These are phyloP conservation scores for Dendrobium huoshanense DNA, from an alignment of 106 monocot species.

Conservation along the genomic window DNA sequence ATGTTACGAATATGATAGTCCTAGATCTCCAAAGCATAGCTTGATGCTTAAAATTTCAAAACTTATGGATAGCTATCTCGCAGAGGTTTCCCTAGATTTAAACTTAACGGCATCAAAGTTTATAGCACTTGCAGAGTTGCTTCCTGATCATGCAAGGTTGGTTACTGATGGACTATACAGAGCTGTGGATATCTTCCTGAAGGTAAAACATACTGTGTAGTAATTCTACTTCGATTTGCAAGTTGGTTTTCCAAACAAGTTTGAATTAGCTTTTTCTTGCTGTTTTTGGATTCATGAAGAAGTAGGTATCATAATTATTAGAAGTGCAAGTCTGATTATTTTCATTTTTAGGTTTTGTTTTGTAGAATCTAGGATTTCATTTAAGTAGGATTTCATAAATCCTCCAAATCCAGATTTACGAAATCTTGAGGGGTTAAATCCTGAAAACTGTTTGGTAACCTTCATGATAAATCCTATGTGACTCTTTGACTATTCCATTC, in stretches of 20 bases:
- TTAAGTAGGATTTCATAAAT: too few relatives aligned
- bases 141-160: constrained; percentile 75
- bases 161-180: constrained; percentile 78
- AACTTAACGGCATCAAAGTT: constrained; percentile 76
- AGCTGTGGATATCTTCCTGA: constrained; percentile 87
- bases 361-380: too few relatives aligned
- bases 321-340: neutral
- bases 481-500: too few relatives aligned
- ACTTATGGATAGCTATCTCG: constrained; percentile 82
- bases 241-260: neutral
- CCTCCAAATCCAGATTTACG: too few relatives aligned
- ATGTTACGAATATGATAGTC: constrained; percentile 53
- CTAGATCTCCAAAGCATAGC: constrained; percentile 61
- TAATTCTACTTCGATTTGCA: neutral
- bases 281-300: too few relatives aligned
- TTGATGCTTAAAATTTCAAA: constrained; percentile 54
- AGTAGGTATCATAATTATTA: too few relatives aligned
- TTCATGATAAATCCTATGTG: too few relatives aligned
- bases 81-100: constrained; percentile 76
- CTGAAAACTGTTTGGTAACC: too few relatives aligned
- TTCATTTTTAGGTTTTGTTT: neutral
- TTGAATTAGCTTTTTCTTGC: neutral
- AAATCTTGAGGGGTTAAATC: too few relatives aligned
- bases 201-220: constrained; percentile 38
- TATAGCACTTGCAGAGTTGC: constrained; percentile 61